Base-by-base conservation (phyloP, 176 grass and related monocot genomes). In the Alopecurus myosuroides region DNA sequence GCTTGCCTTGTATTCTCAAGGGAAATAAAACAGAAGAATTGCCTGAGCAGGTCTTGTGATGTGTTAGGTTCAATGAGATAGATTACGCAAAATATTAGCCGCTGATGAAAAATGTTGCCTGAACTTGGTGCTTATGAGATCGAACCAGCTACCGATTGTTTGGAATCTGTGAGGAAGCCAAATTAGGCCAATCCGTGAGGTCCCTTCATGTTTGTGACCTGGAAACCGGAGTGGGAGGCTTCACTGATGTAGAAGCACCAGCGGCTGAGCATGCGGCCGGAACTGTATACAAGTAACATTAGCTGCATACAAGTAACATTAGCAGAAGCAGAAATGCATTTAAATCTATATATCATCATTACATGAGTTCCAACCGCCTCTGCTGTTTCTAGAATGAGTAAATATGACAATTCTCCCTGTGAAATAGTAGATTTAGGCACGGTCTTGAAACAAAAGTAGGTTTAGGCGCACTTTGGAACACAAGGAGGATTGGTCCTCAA, bases 1-100 rank as follows among this genome's bases (percentile, higher is more conserved):
- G 36, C 29, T 22, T 18, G 1, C 50, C 85, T 84, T 20, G 22
- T 26, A 3, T 17, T 64, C 7, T 92, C 42, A 89, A 99, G 97
- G 97, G 97, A 85, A 96, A 89, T 60, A 99, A 92, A 82, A 48
- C 88, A 33, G 97, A 99, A 88, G 97, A 99, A 77, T 76, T 99
- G 29, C 97, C 94, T 34, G 97, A 99, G 78, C 91, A 96, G 50
- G 74, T 99, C 35, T 86, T 99, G 17, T 99, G 97, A 77, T 99
- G 97, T 49, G 86, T 99, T 67, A 90, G 97, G 83, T 82, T 99
- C 88, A 99, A 99, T 20, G 89, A 86, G 76, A 92, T 99, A 36
- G 88, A 99, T 82, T 92, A 99, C 70, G 84, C 76, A 51, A 90
- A 92, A 73, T 99, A 99, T 86, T 79, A 91, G 28, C 91, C 65